These are phyloP conservation scores for Coffea eugenioides DNA, from an alignment of 257 asterid genomes.

Conservation along the genomic window DNA sequence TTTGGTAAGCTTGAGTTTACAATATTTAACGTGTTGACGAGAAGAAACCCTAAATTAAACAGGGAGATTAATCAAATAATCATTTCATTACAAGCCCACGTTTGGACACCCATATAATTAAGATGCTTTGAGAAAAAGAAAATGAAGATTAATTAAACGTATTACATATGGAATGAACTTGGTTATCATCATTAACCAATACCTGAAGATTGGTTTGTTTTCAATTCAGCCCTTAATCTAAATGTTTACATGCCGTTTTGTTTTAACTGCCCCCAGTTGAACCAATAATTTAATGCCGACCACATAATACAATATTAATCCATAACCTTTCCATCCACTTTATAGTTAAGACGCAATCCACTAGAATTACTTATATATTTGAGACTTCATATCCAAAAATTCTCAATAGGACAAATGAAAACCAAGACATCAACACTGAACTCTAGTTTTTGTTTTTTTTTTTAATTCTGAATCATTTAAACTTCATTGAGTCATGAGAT, in stretches of 20 bases:
- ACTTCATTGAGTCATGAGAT: too few species aligned
- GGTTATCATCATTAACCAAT: not conserved
- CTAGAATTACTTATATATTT: not conserved
- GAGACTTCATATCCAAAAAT: not conserved
- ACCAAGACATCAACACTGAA: too few species aligned
- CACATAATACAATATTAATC: not conserved
- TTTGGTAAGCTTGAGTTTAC: too few species aligned
- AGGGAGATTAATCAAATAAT: not conserved
- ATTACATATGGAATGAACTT: not conserved
- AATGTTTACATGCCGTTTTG: not conserved
- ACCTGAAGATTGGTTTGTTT: not conserved
- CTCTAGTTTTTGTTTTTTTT: not conserved
- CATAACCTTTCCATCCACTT: not conserved
- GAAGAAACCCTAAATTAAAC: not conserved
- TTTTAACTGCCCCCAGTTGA: not conserved
- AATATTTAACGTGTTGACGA: not conserved
- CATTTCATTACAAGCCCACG: not conserved
- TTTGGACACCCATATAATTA: not conserved
- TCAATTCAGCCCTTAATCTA: not conserved
- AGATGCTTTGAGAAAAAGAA: not conserved
- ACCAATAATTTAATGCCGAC: constrained; percentile 3
- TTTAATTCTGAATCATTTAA: too few species aligned
- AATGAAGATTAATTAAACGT: too few species aligned
- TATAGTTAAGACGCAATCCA: not conserved
- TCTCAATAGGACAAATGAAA: not conserved